Conservation (phyloP, 1,284 basidiomycete genomes). For the Ganoderma sinense region DNA sequence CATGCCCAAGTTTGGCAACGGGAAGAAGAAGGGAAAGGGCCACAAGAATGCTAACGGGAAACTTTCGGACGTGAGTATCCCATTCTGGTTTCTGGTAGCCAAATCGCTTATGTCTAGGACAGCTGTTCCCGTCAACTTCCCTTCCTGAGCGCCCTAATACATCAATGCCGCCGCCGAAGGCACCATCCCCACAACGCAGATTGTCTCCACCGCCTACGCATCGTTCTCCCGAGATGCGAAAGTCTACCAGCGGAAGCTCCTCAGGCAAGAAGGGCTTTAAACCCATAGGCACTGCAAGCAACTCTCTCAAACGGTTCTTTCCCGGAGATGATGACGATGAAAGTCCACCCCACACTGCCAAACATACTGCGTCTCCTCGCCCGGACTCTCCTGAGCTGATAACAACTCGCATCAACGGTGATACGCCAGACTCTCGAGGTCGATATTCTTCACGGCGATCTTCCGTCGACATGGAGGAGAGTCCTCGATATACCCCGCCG, state of each 20-base stretch:
- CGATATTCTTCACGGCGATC: slow-evolving; percentile 13
- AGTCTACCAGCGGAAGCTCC: slow-evolving; percentile 12
- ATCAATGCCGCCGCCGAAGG: slow-evolving; percentile 28
- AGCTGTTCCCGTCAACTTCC: slow-evolving; percentile 24
- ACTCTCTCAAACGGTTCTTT: slow-evolving; percentile 74
- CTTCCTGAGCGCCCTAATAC: slow-evolving; percentile 25
- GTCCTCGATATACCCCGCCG: slow-evolving; percentile 12
- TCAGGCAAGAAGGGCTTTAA: slow-evolving; percentile 62
- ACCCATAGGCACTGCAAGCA: slow-evolving; percentile 64
- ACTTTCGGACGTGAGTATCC: slow-evolving; percentile 28
- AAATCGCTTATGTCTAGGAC: background rate
- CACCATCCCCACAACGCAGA: slow-evolving; percentile 18
- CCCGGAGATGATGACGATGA: slow-evolving; percentile 75
- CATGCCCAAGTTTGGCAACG: slow-evolving; percentile 39
- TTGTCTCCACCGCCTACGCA: slow-evolving; percentile 20
- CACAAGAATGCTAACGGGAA: slow-evolving; percentile 31
- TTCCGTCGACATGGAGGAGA: slow-evolving; percentile 24
- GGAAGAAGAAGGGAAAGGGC: slow-evolving; percentile 28
- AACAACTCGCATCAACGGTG: slow-evolving; percentile 21
- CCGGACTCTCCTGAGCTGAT: slow-evolving; percentile 27
- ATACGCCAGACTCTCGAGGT: slow-evolving; percentile 19
- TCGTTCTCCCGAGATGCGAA: slow-evolving; percentile 14
- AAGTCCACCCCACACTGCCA: slow-evolving; percentile 29
- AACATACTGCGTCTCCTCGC: slow-evolving; percentile 12
- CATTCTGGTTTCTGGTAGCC: background rate